Conservation (phyloP, 2,329 filamentous ascomycete genomes). For the Fusarium sp. region DNA sequence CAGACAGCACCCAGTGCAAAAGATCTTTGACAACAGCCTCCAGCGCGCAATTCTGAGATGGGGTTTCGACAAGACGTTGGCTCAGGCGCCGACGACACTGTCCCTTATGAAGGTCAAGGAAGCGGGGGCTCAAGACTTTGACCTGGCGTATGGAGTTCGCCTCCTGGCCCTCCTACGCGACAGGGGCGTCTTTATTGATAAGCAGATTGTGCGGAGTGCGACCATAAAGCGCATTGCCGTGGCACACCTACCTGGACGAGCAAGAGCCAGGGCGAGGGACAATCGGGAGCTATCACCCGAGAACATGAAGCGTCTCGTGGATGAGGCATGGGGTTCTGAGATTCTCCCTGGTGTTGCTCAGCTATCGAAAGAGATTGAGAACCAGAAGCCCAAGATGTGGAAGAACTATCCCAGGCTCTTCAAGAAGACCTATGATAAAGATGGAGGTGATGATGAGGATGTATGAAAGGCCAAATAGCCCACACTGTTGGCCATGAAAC, state of each 20-base stretch:
- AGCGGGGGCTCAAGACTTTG: slow-evolving; percentile 40
- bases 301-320: slow-evolving; percentile 48
- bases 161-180: slow-evolving; percentile 51
- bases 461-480: background rate
- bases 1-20: slow-evolving; percentile 59
- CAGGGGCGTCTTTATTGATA: slow-evolving; percentile 50
- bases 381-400: slow-evolving; percentile 47
- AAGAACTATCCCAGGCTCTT: slow-evolving; percentile 46
- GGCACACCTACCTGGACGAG: slow-evolving; percentile 44
- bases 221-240: slow-evolving; percentile 47
- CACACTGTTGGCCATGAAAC: background rate
- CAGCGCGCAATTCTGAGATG: slow-evolving; percentile 57
- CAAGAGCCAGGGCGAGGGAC: slow-evolving; percentile 46
- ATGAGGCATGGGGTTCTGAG: slow-evolving; percentile 50
- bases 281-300: slow-evolving; percentile 45
- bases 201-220: slow-evolving; percentile 45
- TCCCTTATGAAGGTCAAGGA: slow-evolving; percentile 22
- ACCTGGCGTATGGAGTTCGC: slow-evolving; percentile 52
- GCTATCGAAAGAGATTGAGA: slow-evolving; percentile 44
- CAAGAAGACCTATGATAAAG: slow-evolving; percentile 42
- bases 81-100: slow-evolving; percentile 29
- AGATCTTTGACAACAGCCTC: slow-evolving; percentile 57
- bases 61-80: slow-evolving; percentile 56
- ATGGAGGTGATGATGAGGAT: slow-evolving; percentile 10
- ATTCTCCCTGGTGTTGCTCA: slow-evolving; percentile 42